Evolutionary conservation across 2,329 filamentous ascomycete species (phyloP).

Genomic region (Lecanicillium sp.): DNA sequence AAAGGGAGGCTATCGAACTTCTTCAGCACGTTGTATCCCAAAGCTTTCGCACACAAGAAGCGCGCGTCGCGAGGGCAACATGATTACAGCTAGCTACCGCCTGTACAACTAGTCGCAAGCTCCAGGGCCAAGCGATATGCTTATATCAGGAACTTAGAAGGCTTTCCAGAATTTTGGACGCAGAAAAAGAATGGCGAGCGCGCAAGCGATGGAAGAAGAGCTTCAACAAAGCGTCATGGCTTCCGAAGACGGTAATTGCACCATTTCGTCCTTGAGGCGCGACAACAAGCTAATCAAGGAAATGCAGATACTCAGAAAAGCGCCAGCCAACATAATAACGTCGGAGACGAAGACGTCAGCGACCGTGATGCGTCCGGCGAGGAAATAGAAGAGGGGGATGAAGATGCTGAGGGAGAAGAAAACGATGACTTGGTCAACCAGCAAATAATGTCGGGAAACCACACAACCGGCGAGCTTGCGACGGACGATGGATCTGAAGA

Average conservation of each 20-base stretch:
- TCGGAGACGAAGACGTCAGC: constrained; percentile 25
- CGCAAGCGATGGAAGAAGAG: constrained; percentile 49
- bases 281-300: not conserved
- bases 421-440: constrained; percentile 24
- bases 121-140: constrained; percentile 21
- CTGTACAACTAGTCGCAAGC: constrained; percentile 14
- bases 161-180: constrained; percentile 9
- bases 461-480: not conserved
- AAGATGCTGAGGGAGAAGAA: constrained; percentile 34
- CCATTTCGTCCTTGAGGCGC: constrained; percentile 6
- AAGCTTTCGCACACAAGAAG: constrained; percentile 2
- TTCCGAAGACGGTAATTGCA: constrained; percentile 40
- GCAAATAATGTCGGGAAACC: constrained; percentile 13
- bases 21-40: not conserved
- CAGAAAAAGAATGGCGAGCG: constrained; percentile 36
- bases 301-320: constrained; percentile 14
- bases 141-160: constrained; percentile 10
- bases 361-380: constrained; percentile 33
- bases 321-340: constrained; percentile 15
- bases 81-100: constrained; percentile 5
- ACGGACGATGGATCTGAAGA: constrained; percentile 16
- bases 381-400: constrained; percentile 28
- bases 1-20: not conserved
- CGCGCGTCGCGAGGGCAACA: constrained; percentile 9
- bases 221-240: constrained; percentile 46